These are phyloP conservation scores for Ceratobasidium sp. DNA, from an alignment of 1,284 basidiomycete genomes.

Conservation along the genomic window DNA sequence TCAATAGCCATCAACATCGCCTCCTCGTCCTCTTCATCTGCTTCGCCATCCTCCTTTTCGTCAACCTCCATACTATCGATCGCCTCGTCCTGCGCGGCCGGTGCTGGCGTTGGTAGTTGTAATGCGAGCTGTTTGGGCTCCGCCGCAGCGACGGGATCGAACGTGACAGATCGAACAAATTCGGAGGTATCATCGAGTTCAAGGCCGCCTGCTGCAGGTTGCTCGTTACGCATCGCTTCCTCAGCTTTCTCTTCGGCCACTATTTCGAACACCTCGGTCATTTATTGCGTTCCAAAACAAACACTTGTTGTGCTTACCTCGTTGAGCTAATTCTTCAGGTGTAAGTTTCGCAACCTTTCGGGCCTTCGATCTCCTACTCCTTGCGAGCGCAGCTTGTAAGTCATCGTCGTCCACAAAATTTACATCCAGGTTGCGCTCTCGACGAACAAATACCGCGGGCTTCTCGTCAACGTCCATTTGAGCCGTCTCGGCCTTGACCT, in stretches of 20 bases:
- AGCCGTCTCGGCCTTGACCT: conserved; percentile 57
- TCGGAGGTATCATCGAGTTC: conserved; percentile 98
- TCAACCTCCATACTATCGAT: conserved; percentile 80
- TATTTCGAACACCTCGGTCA: conserved; percentile 73
- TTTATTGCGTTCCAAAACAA: background rate
- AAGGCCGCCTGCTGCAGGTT: conserved; percentile 73
- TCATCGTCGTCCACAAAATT: conserved; percentile 99
- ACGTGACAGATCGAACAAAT: conserved; percentile 92
- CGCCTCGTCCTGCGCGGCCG: conserved; percentile 70
- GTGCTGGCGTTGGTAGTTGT: conserved; percentile 51
- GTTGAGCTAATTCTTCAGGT: conserved; percentile 87
- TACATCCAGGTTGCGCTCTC: conserved; percentile 77
- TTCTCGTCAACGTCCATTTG: conserved; percentile 85
- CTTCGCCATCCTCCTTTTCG: conserved; percentile 79
- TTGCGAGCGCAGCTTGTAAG: conserved; percentile 91
- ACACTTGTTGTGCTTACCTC: conserved; percentile 68
- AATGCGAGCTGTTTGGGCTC: conserved; percentile 61
- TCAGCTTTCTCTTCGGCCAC: conserved; percentile 61
- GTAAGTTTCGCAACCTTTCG: conserved; percentile 83
- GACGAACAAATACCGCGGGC: conserved; percentile 66
- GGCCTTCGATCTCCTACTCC: conserved; percentile 85
- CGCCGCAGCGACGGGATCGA: conserved; percentile 69
- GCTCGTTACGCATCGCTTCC: conserved; percentile 62
- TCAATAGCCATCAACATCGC: conserved; percentile 48
- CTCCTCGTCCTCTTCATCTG: conserved; percentile 60